A percentile compares a stretch with the other conserved stretches of the same genome.
phyloP scores from a whole-genome alignment of 2,329 filamentous ascomycete species.

The Talaromyces sp. region DNA sequence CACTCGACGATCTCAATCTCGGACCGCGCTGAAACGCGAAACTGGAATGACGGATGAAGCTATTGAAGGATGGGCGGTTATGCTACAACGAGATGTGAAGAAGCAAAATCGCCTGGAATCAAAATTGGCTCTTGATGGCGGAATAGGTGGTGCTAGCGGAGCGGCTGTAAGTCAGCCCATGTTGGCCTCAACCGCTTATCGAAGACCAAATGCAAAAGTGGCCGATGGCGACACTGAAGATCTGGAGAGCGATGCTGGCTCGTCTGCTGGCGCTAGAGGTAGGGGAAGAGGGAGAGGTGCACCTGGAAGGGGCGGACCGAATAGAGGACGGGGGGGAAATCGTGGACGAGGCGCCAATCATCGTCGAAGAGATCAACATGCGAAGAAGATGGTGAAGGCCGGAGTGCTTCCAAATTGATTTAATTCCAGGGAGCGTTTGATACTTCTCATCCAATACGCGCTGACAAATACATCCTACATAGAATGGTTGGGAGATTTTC shows the following conservation, averaged over 20 bases:
- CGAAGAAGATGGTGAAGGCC: constrained; percentile 59
- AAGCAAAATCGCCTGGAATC: constrained; percentile 66
- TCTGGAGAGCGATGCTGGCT: constrained; percentile 25
- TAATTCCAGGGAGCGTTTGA: neutral
- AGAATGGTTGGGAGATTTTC: neutral
- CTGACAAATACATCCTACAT: neutral
- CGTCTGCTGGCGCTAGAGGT: constrained; percentile 34
- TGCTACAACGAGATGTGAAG: constrained; percentile 70
- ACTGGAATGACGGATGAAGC: constrained; percentile 90
- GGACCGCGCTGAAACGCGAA: constrained; percentile 64
- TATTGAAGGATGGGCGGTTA: constrained; percentile 89
- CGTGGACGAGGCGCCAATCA: constrained; percentile 70
- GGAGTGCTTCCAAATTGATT: constrained; percentile 38
- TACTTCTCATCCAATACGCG: neutral
- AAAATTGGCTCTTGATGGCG: constrained; percentile 63
- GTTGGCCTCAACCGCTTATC: constrained; percentile 64
- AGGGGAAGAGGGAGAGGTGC: constrained; percentile 47
- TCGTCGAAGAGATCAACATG: constrained; percentile 69
- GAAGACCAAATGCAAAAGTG: constrained; percentile 39
- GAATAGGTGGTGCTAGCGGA: constrained; percentile 33
- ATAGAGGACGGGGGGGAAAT: constrained; percentile 44
- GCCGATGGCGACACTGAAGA: constrained; percentile 38
- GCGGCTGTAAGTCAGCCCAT: constrained; percentile 54
- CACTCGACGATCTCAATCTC: constrained; percentile 61
- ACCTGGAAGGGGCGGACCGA: constrained; percentile 44